Base-by-base conservation (phyloP, 2,329 filamentous ascomycete species). In the Trichoderma sp. region DNA sequence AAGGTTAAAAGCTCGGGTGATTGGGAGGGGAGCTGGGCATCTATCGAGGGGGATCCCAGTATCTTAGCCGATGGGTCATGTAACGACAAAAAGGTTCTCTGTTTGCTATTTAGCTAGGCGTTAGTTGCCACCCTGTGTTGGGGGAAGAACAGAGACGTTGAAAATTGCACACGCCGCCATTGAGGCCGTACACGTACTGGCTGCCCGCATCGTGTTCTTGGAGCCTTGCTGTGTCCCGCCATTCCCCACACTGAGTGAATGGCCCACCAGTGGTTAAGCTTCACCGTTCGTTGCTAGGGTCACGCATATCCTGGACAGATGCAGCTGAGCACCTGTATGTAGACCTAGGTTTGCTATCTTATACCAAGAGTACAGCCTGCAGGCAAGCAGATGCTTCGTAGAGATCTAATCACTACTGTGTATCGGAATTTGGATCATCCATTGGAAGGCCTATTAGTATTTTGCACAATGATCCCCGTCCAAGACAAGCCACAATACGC, bases 171-270 rank as follows among this genome's bases (percentile, higher is more conserved):
- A 55, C 62, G 47, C 66, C 39, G 23, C 53, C n/a, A n/a, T 50
- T 34, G n/a, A 61, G 13, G 39, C 55, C 55, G 20, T 50, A 36
- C 34, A 36, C 34, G 34, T 36, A 36, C 34, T 36, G 17, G 13
- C 55, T n/a, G 55, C 32, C n/a, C n/a, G 39, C 66, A 36, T 69
- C 66, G 39, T 50, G 26, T 28, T 69, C 13, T 36, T 69, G 67
- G 36, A 47, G 67, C 57, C 67, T 62, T 69, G 66, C 20, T 26
- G 17, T 64, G 59, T 57, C 59, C 68, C 68, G 68, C 68, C 47
- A 64, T 63, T 61, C 68, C 68, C 68, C 68, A 70, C 68, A 70
- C 36, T 32, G 47, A 39, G 28, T 30, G 32, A 68, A 50, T 32
- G 57, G 66, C 28, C 66, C 55, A 69, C 66, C 66, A 53, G 36